Conservation (phyloP, 768 basidiomycete genomes). For the Panellus pusillus region DNA sequence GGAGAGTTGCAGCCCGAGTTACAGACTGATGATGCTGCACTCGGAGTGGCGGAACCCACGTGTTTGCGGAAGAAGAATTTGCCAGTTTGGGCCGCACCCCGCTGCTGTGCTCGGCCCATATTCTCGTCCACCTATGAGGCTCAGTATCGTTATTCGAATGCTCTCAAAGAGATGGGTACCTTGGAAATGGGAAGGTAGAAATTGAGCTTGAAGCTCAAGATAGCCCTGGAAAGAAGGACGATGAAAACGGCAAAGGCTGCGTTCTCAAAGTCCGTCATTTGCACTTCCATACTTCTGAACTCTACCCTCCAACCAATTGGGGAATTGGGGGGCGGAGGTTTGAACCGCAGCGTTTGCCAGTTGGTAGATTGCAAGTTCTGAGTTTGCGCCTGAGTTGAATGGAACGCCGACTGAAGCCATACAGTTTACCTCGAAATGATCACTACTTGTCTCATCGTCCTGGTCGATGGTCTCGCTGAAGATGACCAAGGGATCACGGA, state of each 20-base stretch:
- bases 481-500: constrained; percentile 93
- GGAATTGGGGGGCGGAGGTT: constrained; percentile 93
- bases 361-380: constrained; percentile 99
- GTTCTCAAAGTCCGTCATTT: constrained; percentile 98
- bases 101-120: constrained; percentile 85
- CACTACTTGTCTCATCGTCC: constrained; percentile 82
- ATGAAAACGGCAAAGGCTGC: constrained; percentile 95
- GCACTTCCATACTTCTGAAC: constrained; percentile 98
- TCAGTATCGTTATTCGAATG: not conserved
- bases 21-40: constrained; percentile 45
- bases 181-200: constrained; percentile 98
- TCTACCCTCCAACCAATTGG: constrained; percentile 97
- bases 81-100: constrained; percentile 71
- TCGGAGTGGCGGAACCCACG: constrained; percentile 60
- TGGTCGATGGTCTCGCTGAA: constrained; percentile 94
- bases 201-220: constrained; percentile 87
- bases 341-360: constrained; percentile 99
- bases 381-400: not conserved
- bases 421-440: constrained; percentile 86
- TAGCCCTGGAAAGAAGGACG: constrained; percentile 91
- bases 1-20: constrained; percentile 40
- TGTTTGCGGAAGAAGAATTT: constrained; percentile 91
- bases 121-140: constrained; percentile 87
- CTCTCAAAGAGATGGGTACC: constrained; percentile 32
- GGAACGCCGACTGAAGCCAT: not conserved